Evolutionary conservation across 805 yeast species (phyloP).

Genomic region (Saccharomycopsis synnaedendra): DNA sequence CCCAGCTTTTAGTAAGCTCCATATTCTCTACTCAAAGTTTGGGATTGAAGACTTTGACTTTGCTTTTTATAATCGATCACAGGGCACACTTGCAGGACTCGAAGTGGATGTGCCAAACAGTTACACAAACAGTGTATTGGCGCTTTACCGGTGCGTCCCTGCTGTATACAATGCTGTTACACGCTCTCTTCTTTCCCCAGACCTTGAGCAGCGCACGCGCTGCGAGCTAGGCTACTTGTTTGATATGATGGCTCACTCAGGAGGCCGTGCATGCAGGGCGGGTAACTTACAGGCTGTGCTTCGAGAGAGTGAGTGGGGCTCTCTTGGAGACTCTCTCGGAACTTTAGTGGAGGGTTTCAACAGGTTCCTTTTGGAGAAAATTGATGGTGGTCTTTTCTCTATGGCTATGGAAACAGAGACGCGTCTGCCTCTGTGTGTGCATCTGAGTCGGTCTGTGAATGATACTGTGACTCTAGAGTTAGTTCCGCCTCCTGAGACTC

Average conservation of each 20-base stretch:
- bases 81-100: slow-evolving; percentile 67
- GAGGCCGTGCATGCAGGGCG: slow-evolving; percentile 70
- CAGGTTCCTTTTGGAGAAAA: slow-evolving; percentile 41
- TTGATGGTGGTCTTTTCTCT: slow-evolving; percentile 24
- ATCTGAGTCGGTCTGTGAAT: slow-evolving; percentile 25
- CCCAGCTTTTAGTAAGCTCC: slow-evolving; percentile 61
- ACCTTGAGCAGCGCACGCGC: slow-evolving; percentile 22
- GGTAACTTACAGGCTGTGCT: slow-evolving; percentile 60
- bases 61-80: slow-evolving; percentile 51
- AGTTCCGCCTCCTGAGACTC: not conserved
- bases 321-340: slow-evolving; percentile 38
- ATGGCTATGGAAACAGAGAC: slow-evolving; percentile 32
- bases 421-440: slow-evolving; percentile 29
- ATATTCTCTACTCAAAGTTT: slow-evolving; percentile 74
- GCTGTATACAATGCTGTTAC: slow-evolving; percentile 56
- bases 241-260: slow-evolving; percentile 83
- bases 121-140: slow-evolving; percentile 67
- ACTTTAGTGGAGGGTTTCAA: slow-evolving; percentile 42
- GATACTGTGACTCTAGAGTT: slow-evolving; percentile 26
- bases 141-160: slow-evolving; percentile 69
- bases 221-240: slow-evolving; percentile 81
- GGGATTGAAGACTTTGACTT: slow-evolving; percentile 95
- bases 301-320: slow-evolving; percentile 40
- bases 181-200: slow-evolving; percentile 40
- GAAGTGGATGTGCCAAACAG: slow-evolving; percentile 80